phyloP scores from a whole-genome alignment of 2,329 filamentous ascomycete species.

The Drechslerella stenobrocha region DNA sequence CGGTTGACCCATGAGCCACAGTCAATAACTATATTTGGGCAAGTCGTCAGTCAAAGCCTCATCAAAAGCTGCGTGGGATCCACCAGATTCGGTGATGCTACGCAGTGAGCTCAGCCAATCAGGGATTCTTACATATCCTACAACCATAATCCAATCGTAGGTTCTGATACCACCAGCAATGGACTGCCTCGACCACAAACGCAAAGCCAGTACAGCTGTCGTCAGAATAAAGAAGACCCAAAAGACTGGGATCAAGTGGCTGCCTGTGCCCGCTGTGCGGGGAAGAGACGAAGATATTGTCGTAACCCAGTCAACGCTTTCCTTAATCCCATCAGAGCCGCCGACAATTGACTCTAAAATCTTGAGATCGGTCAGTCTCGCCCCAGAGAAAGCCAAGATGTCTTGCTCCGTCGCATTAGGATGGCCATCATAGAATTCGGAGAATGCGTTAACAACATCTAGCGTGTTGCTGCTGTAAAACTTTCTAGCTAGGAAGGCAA shows the following conservation, averaged over 20 bases:
- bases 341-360: slow-evolving; percentile 10
- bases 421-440: slow-evolving; percentile 13
- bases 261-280: slow-evolving; percentile 9
- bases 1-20: slow-evolving; percentile 21
- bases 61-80: background rate
- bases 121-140: slow-evolving; percentile 27
- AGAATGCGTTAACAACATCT: slow-evolving; percentile 25
- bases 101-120: background rate
- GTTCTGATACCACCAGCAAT: slow-evolving; percentile 35
- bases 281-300: slow-evolving; percentile 16
- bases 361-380: slow-evolving; percentile 11
- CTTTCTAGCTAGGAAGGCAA: slow-evolving; percentile 39
- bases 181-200: slow-evolving; percentile 31
- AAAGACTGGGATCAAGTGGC: slow-evolving; percentile 28
- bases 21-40: slow-evolving; percentile 20
- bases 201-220: slow-evolving; percentile 23
- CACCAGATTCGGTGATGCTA: too few species aligned
- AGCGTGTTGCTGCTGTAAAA: slow-evolving; percentile 24
- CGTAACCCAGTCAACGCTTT: slow-evolving; percentile 37
- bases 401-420: slow-evolving; percentile 32
- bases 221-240: slow-evolving; percentile 37
- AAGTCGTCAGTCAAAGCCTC: background rate
- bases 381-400: slow-evolving; percentile 21
- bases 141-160: slow-evolving; percentile 46
- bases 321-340: slow-evolving; percentile 11